Percentiles rank a stretch among this genome's conserved stretches.
phyloP scores from a whole-genome alignment of 2,329 filamentous ascomycete genomes.

The Didymella arachidicola region DNA sequence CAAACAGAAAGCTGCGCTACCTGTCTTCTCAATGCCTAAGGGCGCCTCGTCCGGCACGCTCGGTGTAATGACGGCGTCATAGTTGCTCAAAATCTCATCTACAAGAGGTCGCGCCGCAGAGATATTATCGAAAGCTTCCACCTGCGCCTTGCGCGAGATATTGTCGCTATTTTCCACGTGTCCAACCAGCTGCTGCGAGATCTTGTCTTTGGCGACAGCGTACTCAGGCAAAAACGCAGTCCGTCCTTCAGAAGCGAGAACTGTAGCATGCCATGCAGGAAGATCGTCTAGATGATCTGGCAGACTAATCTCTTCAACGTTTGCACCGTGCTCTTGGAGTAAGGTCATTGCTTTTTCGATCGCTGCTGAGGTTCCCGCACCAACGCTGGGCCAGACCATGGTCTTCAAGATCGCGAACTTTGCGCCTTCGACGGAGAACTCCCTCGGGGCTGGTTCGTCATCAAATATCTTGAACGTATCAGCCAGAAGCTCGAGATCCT shows the following conservation, averaged over 20 bases:
- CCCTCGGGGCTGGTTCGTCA: slow-evolving; percentile 50
- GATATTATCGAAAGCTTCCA: slow-evolving; percentile 64
- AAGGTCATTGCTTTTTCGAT: slow-evolving; percentile 46
- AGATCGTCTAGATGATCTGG: slow-evolving; percentile 59
- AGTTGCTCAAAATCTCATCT: slow-evolving; percentile 61
- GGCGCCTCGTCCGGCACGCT: slow-evolving; percentile 69
- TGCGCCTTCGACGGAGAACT: slow-evolving; percentile 55
- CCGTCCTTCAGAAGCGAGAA: slow-evolving; percentile 62
- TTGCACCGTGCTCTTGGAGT: slow-evolving; percentile 58
- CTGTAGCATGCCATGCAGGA: slow-evolving; percentile 60
- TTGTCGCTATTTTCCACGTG: slow-evolving; percentile 61
- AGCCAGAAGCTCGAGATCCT: slow-evolving; percentile 65
- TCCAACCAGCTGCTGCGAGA: slow-evolving; percentile 56
- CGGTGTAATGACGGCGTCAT: slow-evolving; percentile 65
- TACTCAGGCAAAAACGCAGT: slow-evolving; percentile 65
- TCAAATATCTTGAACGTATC: slow-evolving; percentile 64
- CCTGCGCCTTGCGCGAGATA: slow-evolving; percentile 57
- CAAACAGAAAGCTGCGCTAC: slow-evolving; percentile 61
- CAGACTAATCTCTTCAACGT: slow-evolving; percentile 64
- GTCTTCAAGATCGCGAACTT: slow-evolving; percentile 63
- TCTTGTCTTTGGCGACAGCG: slow-evolving; percentile 55
- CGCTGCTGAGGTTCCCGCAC: slow-evolving; percentile 48
- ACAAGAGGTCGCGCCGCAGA: slow-evolving; percentile 62
- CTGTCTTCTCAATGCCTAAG: slow-evolving; percentile 61
- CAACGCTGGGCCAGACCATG: slow-evolving; percentile 57